Evolutionary conservation across 2,329 filamentous ascomycete species (phyloP), one percentile per base, ranked within the genome.

Genomic region (Colletotrichum cuscutae): DNA sequence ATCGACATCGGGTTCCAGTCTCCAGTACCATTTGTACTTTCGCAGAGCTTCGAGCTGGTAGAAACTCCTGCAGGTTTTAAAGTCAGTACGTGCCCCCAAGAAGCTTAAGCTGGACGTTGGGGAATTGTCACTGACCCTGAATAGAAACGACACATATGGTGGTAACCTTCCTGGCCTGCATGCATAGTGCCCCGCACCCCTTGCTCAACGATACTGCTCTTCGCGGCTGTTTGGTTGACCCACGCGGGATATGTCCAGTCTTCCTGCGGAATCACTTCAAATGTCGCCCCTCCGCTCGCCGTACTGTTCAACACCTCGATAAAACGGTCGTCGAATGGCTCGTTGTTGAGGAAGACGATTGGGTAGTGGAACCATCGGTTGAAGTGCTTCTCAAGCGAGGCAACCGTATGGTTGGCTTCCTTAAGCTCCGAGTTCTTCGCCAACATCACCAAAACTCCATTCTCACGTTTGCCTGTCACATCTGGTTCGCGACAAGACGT

Each of bases 311-410:
- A 77, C 49, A 78, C 77, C 15, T 77, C 72, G 56, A 84, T 78
- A 71, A 87, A 86, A 60, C 77, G 79, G 13, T 79, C 72, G 60
- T 82, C 79, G 81, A 82, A 87, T 8, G 80, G 78, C 73, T 86
- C 79, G 77, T 87, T 82, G 77, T 87, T 87, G 67, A 87, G 79
- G 74, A 87, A 86, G 37, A 87, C 76, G 71, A 84, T 81, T 4
- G 85, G 85, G 75, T 87, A 87, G 70, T 84, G 80, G 77, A 83
- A 86, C 81, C 83, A 85, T 66, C 80, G 79, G 79, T 87, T 87
- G 78, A 86, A 87, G 68, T 84, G 82, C 26, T 76, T 75, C 77
- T 86, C 84, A 61, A 86, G 80, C 35, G 80, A 83, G 19, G 76
- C 74, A n/a, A 86, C 77, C 3, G 84, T 83, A 65, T 79, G 79